These are phyloP conservation scores for Pseudonectria foliicola DNA, from an alignment of 2,329 filamentous ascomycete genomes.

Conservation along the genomic window DNA sequence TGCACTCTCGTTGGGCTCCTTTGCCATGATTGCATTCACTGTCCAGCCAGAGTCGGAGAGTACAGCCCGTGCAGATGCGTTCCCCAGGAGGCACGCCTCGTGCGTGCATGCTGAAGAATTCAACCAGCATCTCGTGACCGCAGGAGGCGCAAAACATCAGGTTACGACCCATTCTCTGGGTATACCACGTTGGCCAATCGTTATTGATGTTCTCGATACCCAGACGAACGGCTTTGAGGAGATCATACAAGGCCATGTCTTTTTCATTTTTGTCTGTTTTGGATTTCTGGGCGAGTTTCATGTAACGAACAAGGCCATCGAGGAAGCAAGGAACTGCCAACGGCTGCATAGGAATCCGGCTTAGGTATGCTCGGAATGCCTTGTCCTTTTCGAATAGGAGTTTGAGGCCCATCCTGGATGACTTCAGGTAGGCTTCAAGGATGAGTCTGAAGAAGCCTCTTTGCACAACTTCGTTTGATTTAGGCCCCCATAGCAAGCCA, in stretches of 20 bases:
- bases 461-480: constrained; percentile 21
- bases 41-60: constrained; percentile 23
- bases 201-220: constrained; percentile 15
- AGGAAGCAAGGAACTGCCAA: constrained; percentile 24
- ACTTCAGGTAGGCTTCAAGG: constrained; percentile 28
- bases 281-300: constrained; percentile 11
- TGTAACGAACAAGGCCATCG: constrained; percentile 26
- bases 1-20: constrained; percentile 5
- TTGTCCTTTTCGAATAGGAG: constrained; percentile 24
- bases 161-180: constrained; percentile 14
- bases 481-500: constrained; percentile 23
- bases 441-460: constrained; percentile 27
- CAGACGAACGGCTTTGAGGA: constrained; percentile 25
- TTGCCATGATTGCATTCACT: constrained; percentile 24
- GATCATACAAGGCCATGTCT: constrained; percentile 23
- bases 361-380: constrained; percentile 25
- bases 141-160: constrained; percentile 28
- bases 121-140: constrained; percentile 25
- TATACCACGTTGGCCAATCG: constrained; percentile 21
- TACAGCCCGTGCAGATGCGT: constrained; percentile 25
- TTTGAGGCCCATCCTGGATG: constrained; percentile 20
- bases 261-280: constrained; percentile 1
- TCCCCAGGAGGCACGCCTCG: constrained; percentile 4
- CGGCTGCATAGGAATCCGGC: constrained; percentile 22
- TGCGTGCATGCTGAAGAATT: constrained; percentile 20